Conservation (phyloP, 176 grass and related monocot species). For the Carex myosuroides region DNA sequence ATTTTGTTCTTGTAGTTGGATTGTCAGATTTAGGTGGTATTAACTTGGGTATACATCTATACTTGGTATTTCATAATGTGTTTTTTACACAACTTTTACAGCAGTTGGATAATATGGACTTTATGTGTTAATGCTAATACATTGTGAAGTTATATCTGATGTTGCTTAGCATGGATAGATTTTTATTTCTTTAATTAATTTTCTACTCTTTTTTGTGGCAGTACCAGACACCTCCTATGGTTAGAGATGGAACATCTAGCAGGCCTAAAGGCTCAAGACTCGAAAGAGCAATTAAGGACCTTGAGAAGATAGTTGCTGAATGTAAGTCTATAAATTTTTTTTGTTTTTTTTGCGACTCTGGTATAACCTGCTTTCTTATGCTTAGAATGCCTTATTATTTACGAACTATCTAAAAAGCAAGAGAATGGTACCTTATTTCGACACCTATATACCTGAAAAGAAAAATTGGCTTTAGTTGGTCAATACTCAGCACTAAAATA, state of each 20-base stretch:
- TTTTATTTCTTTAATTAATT: not conserved
- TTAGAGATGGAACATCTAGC: slow-evolving; percentile 59
- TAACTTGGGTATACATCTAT: not conserved
- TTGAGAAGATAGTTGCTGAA: slow-evolving; percentile 78
- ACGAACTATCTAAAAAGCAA: not conserved
- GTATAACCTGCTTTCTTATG: slow-evolving; percentile 15
- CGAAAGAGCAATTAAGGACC: slow-evolving; percentile 87
- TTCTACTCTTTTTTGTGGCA: slow-evolving; percentile 30
- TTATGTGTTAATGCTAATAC: not conserved
- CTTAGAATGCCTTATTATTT: not conserved
- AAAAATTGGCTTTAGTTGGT: not conserved
- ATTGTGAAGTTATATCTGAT: not conserved
- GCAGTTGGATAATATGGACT: not conserved
- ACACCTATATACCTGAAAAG: not conserved
- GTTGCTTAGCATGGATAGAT: not conserved
- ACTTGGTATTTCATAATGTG: not conserved
- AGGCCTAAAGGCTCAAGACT: slow-evolving; percentile 94
- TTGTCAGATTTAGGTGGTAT: not conserved
- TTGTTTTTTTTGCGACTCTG: not conserved
- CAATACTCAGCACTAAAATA: not conserved
- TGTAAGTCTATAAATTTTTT: slow-evolving; percentile 37
- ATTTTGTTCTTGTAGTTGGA: not conserved
- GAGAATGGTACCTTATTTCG: not conserved
- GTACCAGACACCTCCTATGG: slow-evolving; percentile 38
- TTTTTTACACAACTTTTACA: slow-evolving; percentile 1